Percentiles rank a stretch among this genome's conserved stretches.
Evolutionary conservation across 1,139 yeast genomes (phyloP).

Genomic region (Saccharomyces hybrid): DNA sequence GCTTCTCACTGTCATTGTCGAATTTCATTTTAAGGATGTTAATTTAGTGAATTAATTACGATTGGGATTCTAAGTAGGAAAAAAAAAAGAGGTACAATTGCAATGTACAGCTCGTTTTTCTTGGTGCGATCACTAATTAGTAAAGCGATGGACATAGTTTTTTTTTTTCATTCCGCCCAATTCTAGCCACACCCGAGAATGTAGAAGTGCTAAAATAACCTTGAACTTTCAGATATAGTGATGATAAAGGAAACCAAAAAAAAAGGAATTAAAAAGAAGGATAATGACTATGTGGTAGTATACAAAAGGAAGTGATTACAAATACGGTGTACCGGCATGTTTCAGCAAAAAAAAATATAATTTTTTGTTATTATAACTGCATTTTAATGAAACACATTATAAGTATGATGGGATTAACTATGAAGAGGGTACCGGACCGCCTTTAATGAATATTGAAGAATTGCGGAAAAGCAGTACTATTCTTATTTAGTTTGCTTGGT

Average conservation of each 20-base stretch:
- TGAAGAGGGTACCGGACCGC: neutral
- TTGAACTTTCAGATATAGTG: neutral
- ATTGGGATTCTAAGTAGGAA: neutral
- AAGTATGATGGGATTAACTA: neutral
- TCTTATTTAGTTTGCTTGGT: neutral
- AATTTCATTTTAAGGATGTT: conserved; percentile 14
- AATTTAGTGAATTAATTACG: neutral
- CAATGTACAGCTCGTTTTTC: neutral
- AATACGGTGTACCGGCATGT: neutral
- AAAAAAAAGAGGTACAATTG: neutral
- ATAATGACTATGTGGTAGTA: neutral
- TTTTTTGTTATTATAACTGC: neutral
- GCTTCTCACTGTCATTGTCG: conserved; percentile 13
- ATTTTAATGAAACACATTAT: neutral
- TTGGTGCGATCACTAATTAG: neutral
- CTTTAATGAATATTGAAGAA: neutral
- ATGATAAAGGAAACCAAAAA: neutral
- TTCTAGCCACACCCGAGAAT: neutral
- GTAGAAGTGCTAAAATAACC: neutral
- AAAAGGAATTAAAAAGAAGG: neutral
- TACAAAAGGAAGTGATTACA: neutral
- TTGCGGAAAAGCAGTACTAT: neutral
- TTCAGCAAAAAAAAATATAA: neutral
- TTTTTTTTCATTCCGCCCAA: neutral
- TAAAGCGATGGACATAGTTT: neutral